These are phyloP conservation scores for Populus pruinosa DNA, from an alignment of 345 rosid genomes.

Conservation along the genomic window DNA sequence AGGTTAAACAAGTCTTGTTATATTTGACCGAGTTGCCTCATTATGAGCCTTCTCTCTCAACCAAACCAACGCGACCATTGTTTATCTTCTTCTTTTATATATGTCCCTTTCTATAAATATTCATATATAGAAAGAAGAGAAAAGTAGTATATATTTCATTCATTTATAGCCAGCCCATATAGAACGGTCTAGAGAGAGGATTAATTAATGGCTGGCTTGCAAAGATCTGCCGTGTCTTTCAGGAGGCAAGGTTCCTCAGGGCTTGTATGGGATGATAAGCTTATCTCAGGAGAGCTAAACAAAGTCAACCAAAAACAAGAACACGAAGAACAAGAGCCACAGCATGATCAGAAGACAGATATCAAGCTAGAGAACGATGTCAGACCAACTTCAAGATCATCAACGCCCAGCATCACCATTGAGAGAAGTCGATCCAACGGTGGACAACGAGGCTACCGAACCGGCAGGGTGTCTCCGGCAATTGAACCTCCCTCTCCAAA, in stretches of 20 bases:
- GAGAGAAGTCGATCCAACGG: slow-evolving; percentile 86
- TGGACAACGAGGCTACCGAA: slow-evolving; percentile 62
- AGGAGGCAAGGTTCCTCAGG: slow-evolving; percentile 96
- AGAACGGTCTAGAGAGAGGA: slow-evolving; percentile 7
- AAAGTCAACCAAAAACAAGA: slow-evolving; percentile 27
- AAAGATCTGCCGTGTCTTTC: slow-evolving; percentile 82
- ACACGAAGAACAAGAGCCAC: slow-evolving; percentile 14
- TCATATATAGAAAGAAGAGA: not conserved
- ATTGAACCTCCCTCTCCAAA: slow-evolving; percentile 92
- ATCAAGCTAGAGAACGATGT: slow-evolving; percentile 32
- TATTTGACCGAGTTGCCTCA: slow-evolving; percentile 22
- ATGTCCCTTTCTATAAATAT: not conserved
- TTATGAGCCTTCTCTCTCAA: slow-evolving; percentile 11
- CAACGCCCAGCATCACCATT: slow-evolving; percentile 25
- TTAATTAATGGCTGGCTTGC: slow-evolving; percentile 66
- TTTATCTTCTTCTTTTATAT: not conserved
- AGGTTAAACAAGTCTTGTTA: not conserved
- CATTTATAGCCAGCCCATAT: not conserved
- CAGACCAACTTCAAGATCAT: slow-evolving; percentile 33
- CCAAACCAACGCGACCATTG: not conserved
- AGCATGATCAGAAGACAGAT: slow-evolving; percentile 18
- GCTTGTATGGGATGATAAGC: slow-evolving; percentile 76
- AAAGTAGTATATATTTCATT: not conserved
- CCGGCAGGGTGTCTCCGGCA: slow-evolving; percentile 78
- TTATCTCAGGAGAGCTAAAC: slow-evolving; percentile 55